Conservation (phyloP, 345 rosid species). For the Reutealis trisperma region DNA sequence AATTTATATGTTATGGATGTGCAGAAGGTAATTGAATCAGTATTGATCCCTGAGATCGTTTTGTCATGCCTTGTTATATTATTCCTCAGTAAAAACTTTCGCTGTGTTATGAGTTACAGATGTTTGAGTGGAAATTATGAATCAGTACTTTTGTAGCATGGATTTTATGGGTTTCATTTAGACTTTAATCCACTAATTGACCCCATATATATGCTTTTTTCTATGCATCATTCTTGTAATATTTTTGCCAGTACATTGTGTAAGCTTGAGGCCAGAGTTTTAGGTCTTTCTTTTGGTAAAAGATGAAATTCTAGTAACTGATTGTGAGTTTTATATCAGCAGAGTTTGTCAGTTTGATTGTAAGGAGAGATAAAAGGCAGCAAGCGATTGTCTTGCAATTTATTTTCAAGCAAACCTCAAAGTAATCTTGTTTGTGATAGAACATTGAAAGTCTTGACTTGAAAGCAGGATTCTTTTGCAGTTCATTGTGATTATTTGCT, state of each 20-base stretch:
- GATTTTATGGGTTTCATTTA: neutral
- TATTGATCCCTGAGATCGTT: neutral
- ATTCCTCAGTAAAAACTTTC: neutral
- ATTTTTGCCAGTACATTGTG: neutral
- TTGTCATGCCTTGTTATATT: neutral
- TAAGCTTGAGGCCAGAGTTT: neutral
- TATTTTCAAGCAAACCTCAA: neutral
- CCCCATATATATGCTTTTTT: neutral
- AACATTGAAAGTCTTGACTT: neutral
- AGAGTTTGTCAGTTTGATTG: neutral
- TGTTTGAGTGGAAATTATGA: neutral
- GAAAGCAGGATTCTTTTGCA: neutral
- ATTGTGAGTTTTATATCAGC: neutral
- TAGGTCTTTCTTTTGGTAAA: neutral
- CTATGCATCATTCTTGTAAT: neutral
- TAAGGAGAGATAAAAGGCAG: neutral
- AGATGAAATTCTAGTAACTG: too few species aligned
- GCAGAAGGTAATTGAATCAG: neutral
- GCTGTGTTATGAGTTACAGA: constrained; percentile 9
- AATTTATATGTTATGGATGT: constrained; percentile 3
- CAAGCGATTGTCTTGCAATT: neutral
- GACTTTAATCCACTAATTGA: neutral
- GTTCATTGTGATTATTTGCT: neutral
- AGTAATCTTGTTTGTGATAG: neutral
- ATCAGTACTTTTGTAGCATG: constrained; percentile 1